Evolutionary conservation across 179 eudicot species (phyloP).

Genomic region (Patellifolia procumbens): DNA sequence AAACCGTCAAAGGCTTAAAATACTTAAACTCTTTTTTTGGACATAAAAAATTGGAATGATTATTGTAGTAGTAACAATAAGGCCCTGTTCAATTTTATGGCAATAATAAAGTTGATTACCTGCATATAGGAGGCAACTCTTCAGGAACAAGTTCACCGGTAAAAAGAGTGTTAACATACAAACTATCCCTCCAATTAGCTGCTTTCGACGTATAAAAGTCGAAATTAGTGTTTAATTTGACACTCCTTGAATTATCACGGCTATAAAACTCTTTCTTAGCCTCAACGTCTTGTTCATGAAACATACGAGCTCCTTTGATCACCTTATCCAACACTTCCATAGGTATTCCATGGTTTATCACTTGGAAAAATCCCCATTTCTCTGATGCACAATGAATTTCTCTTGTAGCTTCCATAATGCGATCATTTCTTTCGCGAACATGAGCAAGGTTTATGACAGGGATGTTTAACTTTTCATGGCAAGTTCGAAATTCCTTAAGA

Average conservation of each 20-base stretch:
- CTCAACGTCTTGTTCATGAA: constrained; percentile 23
- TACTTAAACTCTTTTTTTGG: no score
- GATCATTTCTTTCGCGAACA: background rate
- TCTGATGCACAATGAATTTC: background rate
- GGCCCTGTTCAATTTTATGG: no score
- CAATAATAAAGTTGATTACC: background rate
- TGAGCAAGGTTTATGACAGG: constrained; percentile 20
- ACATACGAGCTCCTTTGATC: background rate
- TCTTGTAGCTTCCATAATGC: background rate
- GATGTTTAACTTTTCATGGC: background rate
- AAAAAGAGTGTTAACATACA: background rate
- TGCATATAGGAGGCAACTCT: constrained; percentile 16
- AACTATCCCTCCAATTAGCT: constrained; percentile 27
- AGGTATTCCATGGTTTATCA: constrained; percentile 24
- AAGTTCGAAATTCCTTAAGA: background rate
- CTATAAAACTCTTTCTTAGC: constrained; percentile 8
- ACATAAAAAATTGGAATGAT: no score
- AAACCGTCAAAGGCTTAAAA: no score
- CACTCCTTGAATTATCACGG: background rate
- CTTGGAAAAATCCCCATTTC: constrained; percentile 27
- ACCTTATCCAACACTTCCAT: constrained; percentile 10
- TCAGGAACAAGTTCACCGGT: background rate
- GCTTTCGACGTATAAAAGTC: constrained; percentile 3
- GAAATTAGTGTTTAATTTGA: background rate
- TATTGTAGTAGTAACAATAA: no score